Base-by-base conservation (phyloP, 2,329 filamentous ascomycete species). In the Fusarium graminum region DNA sequence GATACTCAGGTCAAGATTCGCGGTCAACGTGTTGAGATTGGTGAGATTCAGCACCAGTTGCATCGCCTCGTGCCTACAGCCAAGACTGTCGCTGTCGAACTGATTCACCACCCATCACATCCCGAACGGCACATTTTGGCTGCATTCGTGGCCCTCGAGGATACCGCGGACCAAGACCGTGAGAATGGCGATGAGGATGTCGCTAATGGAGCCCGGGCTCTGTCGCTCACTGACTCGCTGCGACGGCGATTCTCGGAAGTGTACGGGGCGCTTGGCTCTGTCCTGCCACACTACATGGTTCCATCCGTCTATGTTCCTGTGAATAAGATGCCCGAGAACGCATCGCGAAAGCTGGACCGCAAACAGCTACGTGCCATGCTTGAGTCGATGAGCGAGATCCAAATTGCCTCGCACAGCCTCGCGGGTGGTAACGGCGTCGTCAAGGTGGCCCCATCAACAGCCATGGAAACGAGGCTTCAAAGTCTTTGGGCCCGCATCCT, bases 1-100 rank as follows among this genome's bases (percentile, higher is more conserved):
- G 22, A 22, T 22, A 22, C 79, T 0, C 86, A 88, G 69, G 80
- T 87, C 47, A 89, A 89, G 72, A 74, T 88, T 9, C 80, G 82
- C n/a, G 88, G 88, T 22, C 87, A 82, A 60, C 75, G 85, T 47
- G 78, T 86, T 43, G 88, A 85, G 39, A 34, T 52, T 36, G 39
- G 49, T 28, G 49, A 52, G 46, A 50, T 50, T 40, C 46, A 50
- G 46, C 46, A 50, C 46, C 46, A 50, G 36, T 50, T 50, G 25
- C 46, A 50, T 50, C 46, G 46, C 36, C 46, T 50, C 46, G 46
- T 50, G 46, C 46, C 46, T 40, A 50, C 46, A 25, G 46, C 36
- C 46, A 50, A 50, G 46, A 50, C 46, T 50, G 46, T 50, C 46
- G 46, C 46, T 13, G 46, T 51, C 47, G 47, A 51, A 51, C 28